Percentiles rank a stretch among this genome's conserved stretches.
phyloP scores from a whole-genome alignment of 2,329 filamentous ascomycete species.

The Onygena corvina region DNA sequence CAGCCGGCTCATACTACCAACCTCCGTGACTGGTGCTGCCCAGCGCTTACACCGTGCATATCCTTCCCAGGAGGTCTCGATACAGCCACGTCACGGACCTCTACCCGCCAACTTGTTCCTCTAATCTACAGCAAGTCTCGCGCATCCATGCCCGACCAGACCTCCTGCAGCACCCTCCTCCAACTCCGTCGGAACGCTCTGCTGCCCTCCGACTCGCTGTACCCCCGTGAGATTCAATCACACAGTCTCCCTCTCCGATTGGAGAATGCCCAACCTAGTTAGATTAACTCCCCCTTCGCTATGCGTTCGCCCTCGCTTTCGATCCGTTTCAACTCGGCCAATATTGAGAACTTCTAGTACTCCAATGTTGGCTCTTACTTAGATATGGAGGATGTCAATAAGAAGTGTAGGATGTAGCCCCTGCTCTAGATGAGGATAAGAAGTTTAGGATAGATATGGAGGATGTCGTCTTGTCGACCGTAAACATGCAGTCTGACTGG shows the following conservation, averaged over 20 bases:
- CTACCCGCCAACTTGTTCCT: background rate
- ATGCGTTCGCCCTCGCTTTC: background rate
- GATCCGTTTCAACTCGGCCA: conserved; percentile 1
- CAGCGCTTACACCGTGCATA: background rate
- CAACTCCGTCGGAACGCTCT: background rate
- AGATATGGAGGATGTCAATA: too few relatives aligned
- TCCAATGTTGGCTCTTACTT: too few relatives aligned
- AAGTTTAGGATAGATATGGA: too few relatives aligned
- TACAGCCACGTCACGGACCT: background rate
- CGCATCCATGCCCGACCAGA: background rate
- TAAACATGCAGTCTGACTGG: too few relatives aligned
- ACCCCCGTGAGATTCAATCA: background rate
- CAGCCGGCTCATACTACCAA: too few relatives aligned
- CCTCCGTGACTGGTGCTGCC: too few relatives aligned
- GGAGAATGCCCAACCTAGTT: background rate
- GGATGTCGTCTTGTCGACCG: too few relatives aligned
- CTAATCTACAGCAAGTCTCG: background rate
- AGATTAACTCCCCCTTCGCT: background rate
- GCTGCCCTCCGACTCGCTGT: conserved; percentile 1
- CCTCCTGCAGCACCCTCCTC: background rate
- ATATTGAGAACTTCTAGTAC: too few relatives aligned
- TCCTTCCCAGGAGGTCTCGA: background rate
- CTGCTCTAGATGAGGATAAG: too few relatives aligned
- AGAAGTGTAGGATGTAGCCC: too few relatives aligned
- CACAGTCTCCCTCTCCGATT: background rate